Percentiles rank a stretch among this genome's conserved stretches.
Evolutionary conservation across 2,329 filamentous ascomycete genomes (phyloP).

Genomic region (Ramichloridium luteum): DNA sequence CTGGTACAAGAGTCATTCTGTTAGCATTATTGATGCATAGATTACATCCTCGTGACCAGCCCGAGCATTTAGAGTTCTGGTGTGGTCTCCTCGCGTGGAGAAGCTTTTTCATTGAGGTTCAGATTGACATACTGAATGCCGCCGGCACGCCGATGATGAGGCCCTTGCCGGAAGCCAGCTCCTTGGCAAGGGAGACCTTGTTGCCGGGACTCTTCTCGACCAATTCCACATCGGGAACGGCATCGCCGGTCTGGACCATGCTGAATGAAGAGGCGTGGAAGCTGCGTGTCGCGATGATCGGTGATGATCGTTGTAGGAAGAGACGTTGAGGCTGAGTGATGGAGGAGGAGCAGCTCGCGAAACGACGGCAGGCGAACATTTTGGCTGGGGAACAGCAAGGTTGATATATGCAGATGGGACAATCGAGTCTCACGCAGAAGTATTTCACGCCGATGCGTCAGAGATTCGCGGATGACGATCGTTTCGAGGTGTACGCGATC

Average conservation of each 20-base stretch:
- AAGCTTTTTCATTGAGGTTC: constrained; percentile 1
- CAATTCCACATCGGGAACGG: constrained; percentile 62
- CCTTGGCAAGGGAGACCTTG: constrained; percentile 75
- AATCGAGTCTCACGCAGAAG: too few species aligned
- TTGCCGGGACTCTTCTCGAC: constrained; percentile 81
- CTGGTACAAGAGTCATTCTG: constrained; percentile 14
- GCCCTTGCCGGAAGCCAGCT: constrained; percentile 56
- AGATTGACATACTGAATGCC: constrained; percentile 27
- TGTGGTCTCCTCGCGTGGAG: not conserved
- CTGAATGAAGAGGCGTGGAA: constrained; percentile 55
- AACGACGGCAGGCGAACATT: too few species aligned
- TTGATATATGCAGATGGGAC: too few species aligned
- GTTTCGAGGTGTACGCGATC: too few species aligned
- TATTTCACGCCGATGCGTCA: too few species aligned
- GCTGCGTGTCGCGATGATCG: constrained; percentile 11
- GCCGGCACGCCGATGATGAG: constrained; percentile 72
- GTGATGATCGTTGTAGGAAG: constrained; percentile 2
- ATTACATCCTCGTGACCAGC: too few species aligned
- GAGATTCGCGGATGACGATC: too few species aligned
- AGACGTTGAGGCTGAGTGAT: too few species aligned
- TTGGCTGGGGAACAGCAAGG: too few species aligned
- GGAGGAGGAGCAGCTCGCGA: too few species aligned
- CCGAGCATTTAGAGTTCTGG: not conserved
- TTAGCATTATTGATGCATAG: constrained; percentile 7
- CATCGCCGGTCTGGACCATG: constrained; percentile 65